Evolutionary conservation across 2,329 filamentous ascomycete genomes (phyloP).

Genomic region (Stachybotrys elegans): DNA sequence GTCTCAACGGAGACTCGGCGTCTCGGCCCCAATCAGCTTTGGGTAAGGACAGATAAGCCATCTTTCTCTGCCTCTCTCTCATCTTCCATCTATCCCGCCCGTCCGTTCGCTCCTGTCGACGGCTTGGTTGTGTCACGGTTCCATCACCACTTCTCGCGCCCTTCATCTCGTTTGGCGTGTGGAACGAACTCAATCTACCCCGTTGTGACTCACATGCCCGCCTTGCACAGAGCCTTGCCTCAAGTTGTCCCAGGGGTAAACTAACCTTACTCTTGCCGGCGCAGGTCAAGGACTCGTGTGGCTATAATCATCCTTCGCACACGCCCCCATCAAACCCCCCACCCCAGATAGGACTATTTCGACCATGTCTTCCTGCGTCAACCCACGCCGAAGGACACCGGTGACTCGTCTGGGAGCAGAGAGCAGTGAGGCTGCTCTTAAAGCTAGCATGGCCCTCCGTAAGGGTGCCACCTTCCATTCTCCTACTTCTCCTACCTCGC

Average conservation of each 20-base stretch:
- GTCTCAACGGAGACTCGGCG: too few relatives aligned
- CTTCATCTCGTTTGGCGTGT: slow-evolving; percentile 3
- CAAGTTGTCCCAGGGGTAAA: slow-evolving; percentile 9
- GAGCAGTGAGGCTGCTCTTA: slow-evolving; percentile 24
- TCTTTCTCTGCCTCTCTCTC: not conserved
- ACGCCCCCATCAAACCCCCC: slow-evolving; percentile 11
- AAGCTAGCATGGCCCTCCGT: slow-evolving; percentile 45
- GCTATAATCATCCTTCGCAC: slow-evolving; percentile 15
- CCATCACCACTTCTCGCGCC: slow-evolving; percentile 10
- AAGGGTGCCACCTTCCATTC: slow-evolving; percentile 68
- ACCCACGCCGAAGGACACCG: slow-evolving; percentile 42
- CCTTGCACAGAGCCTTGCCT: slow-evolving; percentile 7
- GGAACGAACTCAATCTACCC: not conserved
- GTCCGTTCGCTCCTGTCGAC: slow-evolving; percentile 4
- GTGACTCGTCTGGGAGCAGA: slow-evolving; percentile 32
- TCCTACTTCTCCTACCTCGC: slow-evolving; percentile 37
- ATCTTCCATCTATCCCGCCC: not conserved
- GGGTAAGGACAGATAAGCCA: not conserved
- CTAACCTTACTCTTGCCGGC: slow-evolving; percentile 22
- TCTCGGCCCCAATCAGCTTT: too few relatives aligned
- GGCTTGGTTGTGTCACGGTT: slow-evolving; percentile 2
- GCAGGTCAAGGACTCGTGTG: slow-evolving; percentile 26
- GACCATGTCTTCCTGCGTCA: slow-evolving; percentile 43
- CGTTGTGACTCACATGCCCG: slow-evolving; percentile 10
- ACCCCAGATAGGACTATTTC: slow-evolving; percentile 22